Percentiles rank a stretch among this genome's conserved stretches.
Evolutionary conservation across 164 flowering plant species (phyloP).

Genomic region (Umbilicus rupestris): DNA sequence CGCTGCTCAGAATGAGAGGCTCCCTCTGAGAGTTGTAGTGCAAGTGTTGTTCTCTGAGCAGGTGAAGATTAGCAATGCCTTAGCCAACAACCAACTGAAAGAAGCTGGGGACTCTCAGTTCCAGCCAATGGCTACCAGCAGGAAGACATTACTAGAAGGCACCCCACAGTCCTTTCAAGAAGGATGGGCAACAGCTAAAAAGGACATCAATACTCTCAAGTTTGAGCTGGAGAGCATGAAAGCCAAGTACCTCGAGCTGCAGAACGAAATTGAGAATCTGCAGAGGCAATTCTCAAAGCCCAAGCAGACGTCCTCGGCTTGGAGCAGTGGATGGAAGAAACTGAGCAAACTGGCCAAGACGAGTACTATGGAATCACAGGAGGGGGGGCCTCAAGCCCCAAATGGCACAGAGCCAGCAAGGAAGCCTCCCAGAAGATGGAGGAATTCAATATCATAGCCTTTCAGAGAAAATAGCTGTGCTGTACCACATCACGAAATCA

Average conservation of each 20-base stretch:
- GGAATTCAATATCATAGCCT: conserved; percentile 1
- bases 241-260: conserved; percentile 40
- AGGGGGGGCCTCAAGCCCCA: neutral
- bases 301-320: conserved; percentile 27
- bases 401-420: neutral
- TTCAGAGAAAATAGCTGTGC: neutral
- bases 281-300: conserved; percentile 40
- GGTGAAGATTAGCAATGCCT: conserved; percentile 52
- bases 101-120: conserved; percentile 23
- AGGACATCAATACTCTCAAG: conserved; percentile 43
- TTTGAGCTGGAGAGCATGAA: conserved; percentile 52
- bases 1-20: conserved; percentile 83
- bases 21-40: conserved; percentile 61
- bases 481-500: too few relatives aligned
- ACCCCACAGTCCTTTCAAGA: conserved; percentile 15
- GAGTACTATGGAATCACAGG: neutral
- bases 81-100: conserved; percentile 33
- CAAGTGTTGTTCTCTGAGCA: conserved; percentile 85
- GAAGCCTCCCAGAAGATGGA: conserved; percentile 6
- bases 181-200: conserved; percentile 27
- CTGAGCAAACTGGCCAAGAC: neutral
- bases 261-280: conserved; percentile 40
- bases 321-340: conserved; percentile 55
- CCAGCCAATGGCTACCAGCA: neutral
- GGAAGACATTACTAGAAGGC: conserved; percentile 4